Conservation (phyloP, 805 yeast genomes). For the Yamadazyma kitorensis region DNA sequence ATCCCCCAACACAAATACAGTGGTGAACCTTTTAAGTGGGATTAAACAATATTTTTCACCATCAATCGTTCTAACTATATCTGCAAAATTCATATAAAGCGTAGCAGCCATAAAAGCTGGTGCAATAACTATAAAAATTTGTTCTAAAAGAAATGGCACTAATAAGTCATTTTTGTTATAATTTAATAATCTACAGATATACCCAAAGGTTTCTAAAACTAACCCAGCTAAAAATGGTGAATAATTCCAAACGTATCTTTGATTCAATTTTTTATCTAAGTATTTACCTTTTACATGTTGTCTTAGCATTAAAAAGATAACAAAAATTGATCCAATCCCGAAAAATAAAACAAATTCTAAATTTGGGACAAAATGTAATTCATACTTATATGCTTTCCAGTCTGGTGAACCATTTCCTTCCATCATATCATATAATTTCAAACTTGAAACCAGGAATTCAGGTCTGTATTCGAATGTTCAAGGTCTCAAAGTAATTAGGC, state of each 20-base stretch:
- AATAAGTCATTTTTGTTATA: slow-evolving; percentile 15
- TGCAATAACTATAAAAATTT: slow-evolving; percentile 23
- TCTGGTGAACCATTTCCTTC: no score
- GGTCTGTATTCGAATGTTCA: no score
- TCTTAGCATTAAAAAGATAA: no score
- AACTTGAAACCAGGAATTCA: no score
- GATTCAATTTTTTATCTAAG: no score
- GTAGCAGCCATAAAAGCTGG: slow-evolving; percentile 30
- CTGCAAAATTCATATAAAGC: slow-evolving; percentile 28
- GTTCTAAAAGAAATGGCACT: slow-evolving; percentile 21
- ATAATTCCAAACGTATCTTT: background rate
- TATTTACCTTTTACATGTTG: no score
- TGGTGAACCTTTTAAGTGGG: slow-evolving; percentile 18
- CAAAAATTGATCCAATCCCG: no score
- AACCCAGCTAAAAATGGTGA: background rate
- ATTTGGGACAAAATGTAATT: no score
- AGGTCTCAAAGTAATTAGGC: no score
- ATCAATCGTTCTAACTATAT: slow-evolving; percentile 14
- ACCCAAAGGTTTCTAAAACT: background rate
- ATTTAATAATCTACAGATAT: background rate
- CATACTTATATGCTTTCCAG: no score
- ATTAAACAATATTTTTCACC: slow-evolving; percentile 13
- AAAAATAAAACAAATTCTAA: no score
- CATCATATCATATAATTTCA: no score
- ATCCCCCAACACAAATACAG: slow-evolving; percentile 29